Percentiles rank a stretch among this genome's conserved stretches.
Conservation (phyloP, 306 rosid species). For the Geum urbanum region DNA sequence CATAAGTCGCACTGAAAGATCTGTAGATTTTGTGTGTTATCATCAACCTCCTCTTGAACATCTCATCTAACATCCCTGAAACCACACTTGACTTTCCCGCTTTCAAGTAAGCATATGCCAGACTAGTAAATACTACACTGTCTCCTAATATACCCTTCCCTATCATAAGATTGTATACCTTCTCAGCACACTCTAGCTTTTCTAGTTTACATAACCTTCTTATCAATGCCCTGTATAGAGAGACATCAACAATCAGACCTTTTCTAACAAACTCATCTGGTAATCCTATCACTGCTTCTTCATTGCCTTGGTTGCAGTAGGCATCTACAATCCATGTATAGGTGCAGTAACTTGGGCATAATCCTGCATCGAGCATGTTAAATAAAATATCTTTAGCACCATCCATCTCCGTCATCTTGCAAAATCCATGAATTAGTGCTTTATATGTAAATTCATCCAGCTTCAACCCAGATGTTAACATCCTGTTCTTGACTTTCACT, state of each 20-base stretch:
- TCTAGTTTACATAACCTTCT: slow-evolving; percentile 69
- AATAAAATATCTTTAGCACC: slow-evolving; percentile 55
- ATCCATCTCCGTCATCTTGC: slow-evolving; percentile 51
- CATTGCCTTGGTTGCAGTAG: slow-evolving; percentile 50
- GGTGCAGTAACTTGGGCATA: slow-evolving; percentile 58
- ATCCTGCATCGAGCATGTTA: slow-evolving; percentile 64
- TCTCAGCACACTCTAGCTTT: slow-evolving; percentile 54
- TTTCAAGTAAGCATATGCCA: slow-evolving; percentile 69
- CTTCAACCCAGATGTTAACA: slow-evolving; percentile 72
- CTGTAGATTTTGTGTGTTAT: slow-evolving; percentile 59
- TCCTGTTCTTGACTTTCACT: slow-evolving; percentile 61
- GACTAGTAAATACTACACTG: slow-evolving; percentile 58
- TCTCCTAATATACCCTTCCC: slow-evolving; percentile 56
- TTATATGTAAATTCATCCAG: slow-evolving; percentile 70
- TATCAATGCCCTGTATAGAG: slow-evolving; percentile 71
- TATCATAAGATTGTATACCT: slow-evolving; percentile 49
- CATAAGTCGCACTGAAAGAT: slow-evolving; percentile 48
- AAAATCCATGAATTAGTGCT: slow-evolving; percentile 81
- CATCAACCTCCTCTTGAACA: slow-evolving; percentile 62
- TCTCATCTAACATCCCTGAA: slow-evolving; percentile 52
- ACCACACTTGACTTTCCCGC: slow-evolving; percentile 48
- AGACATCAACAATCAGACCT: slow-evolving; percentile 58
- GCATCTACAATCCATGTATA: slow-evolving; percentile 79
- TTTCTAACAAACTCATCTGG: slow-evolving; percentile 55
- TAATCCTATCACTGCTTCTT: slow-evolving; percentile 50